Base-by-base conservation (phyloP, 768 basidiomycete genomes). In the Mycena sanguinolenta region DNA sequence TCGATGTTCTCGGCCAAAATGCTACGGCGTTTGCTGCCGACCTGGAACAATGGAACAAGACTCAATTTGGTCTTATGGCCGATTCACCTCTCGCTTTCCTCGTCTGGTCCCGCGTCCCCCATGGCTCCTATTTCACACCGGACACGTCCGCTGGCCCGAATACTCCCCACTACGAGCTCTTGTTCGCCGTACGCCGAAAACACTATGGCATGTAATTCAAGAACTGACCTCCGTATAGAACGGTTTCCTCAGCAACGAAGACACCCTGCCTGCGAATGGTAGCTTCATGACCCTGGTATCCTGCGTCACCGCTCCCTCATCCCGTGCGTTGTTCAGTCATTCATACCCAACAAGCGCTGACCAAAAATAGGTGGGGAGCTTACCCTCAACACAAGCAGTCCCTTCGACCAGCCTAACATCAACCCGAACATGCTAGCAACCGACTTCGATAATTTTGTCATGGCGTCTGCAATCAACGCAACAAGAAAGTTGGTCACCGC, bases 391-490 rank as follows among this genome's bases (percentile, higher is more conserved):
- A 82, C 84, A 9, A 79, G 78, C 8, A 75, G 81, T 70, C 79
- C 85, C 19, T 87, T 87, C 77, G 80, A 78, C 38, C 53, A 76
- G 49, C 86, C 87, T 0, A 61, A 76, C n/a, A 86, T 88, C 75
- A 82, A 88, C 71, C 84, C 86, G 0, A 83, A 82, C 59, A 82
- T 86, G 77, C 80, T 83, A 19, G 74, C 55, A 14, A 63, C 63
- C 23, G 60, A 46, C 17, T 75, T 77, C 59, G 79, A 79, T 63
- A 53, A 74, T 12, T 69, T 63, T 19, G 70, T 66, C 21, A 76
- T 79, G 73, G 42, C 50, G 1, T 54, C 75, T 46, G 78, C 74
- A 4, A 63, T 79, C 44, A 65, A 69, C 39, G 67, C 72, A 21
- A 70, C 67, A 1, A 58, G 65, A 17, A 46, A 49, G 0, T 77